phyloP scores from a whole-genome alignment of 1,284 basidiomycete genomes.

The Fomitopsis pinicola region DNA sequence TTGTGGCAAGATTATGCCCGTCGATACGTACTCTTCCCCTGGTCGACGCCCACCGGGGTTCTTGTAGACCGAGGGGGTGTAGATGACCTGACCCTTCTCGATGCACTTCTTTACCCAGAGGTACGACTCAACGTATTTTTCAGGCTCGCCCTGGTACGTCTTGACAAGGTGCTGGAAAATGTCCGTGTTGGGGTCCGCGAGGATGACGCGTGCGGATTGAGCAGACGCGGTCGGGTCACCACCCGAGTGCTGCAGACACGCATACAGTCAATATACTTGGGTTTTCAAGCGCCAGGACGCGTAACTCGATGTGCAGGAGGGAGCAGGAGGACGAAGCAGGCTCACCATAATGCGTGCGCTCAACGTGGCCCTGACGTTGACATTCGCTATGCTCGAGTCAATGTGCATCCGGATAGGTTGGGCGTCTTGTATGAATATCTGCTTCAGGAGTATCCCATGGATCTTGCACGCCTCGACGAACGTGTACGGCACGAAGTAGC shows the following conservation, averaged over 20 bases:
- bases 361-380: slow-evolving; percentile 60
- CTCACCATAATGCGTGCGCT: slow-evolving; percentile 64
- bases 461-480: slow-evolving; percentile 76
- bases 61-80: slow-evolving; percentile 72
- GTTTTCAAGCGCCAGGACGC: background rate
- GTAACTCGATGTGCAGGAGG: background rate
- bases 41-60: slow-evolving; percentile 75
- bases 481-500: slow-evolving; percentile 73
- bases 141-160: slow-evolving; percentile 56
- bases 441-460: slow-evolving; percentile 63
- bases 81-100: slow-evolving; percentile 56
- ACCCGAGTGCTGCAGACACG: slow-evolving; percentile 58
- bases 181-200: slow-evolving; percentile 73
- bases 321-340: slow-evolving; percentile 5
- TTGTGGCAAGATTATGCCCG: background rate
- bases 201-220: slow-evolving; percentile 64
- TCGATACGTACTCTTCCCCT: slow-evolving; percentile 67
- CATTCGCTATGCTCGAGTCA: slow-evolving; percentile 70
- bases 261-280: background rate
- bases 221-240: slow-evolving; percentile 65
- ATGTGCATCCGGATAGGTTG: slow-evolving; percentile 69
- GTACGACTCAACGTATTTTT: slow-evolving; percentile 73
- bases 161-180: slow-evolving; percentile 68
- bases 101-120: slow-evolving; percentile 79
- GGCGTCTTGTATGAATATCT: slow-evolving; percentile 65